Evolutionary conservation across 495 filamentous ascomycete genomes (phyloP).

Genomic region (Hypoxylon perforatum): DNA sequence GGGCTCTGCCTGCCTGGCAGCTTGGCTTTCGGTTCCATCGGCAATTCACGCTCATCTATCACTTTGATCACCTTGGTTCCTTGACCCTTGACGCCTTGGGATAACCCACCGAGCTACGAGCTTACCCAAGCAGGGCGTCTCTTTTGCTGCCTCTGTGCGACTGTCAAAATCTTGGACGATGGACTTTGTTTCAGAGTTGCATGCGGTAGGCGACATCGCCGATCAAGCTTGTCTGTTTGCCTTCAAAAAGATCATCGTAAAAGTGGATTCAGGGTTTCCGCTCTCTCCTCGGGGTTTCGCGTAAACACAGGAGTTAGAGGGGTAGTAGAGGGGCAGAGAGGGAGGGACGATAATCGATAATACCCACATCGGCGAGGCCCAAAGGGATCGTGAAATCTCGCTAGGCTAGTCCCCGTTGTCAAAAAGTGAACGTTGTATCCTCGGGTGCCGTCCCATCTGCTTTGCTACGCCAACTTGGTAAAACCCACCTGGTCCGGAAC

Average conservation of each 20-base stretch:
- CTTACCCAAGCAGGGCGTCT: constrained; percentile 20
- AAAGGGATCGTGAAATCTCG: constrained; percentile 29
- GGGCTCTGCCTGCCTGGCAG: constrained; percentile 9
- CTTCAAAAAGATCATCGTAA: constrained; percentile 37
- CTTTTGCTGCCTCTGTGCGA: constrained; percentile 22
- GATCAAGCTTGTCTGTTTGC: constrained; percentile 34
- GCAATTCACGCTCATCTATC: constrained; percentile 29
- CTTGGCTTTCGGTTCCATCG: constrained; percentile 42
- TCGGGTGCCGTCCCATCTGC: constrained; percentile 28
- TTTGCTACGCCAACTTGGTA: constrained; percentile 29
- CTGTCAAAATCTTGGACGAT: constrained; percentile 20
- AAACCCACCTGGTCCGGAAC: constrained; percentile 33
- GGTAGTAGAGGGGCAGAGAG: neutral
- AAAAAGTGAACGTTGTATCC: constrained; percentile 42
- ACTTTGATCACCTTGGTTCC: constrained; percentile 4
- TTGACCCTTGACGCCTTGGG: neutral
- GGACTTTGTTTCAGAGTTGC: constrained; percentile 31
- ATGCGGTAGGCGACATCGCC: constrained; percentile 32
- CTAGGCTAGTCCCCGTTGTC: constrained; percentile 18
- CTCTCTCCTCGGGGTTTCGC: constrained; percentile 23
- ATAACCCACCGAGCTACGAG: neutral
- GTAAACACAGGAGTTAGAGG: neutral
- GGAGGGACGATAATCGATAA: constrained; percentile 16
- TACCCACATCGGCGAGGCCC: constrained; percentile 32
- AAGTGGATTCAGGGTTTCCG: constrained; percentile 30